Evolutionary conservation across 2,329 filamentous ascomycete species (phyloP), one percentile per base, ranked within the genome.

Genomic region (Cladosporium halotolerans): DNA sequence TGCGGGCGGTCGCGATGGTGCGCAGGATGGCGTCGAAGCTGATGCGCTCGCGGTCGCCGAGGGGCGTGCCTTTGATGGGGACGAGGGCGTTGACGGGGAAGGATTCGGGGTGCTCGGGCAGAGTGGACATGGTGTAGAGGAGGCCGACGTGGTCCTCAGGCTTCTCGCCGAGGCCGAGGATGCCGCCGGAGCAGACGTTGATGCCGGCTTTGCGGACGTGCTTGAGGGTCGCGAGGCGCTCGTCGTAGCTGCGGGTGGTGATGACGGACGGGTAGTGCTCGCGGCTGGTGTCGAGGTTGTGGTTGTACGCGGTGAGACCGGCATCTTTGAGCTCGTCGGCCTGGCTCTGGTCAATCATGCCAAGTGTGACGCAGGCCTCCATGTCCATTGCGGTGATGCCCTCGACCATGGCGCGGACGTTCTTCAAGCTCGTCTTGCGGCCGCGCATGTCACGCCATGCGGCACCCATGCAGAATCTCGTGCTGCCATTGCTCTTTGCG

Each of bases 391-490:
- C 85, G 23, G 85, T 79, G 16, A 96, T 88, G 1, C 89, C 89
- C 53, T 82, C 78, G 3, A 96, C 83, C 90, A 96, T 96, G 49
- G 81, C 82, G 65, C 88, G 88, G 70, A 96, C 85, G 69, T 93
- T 93, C 71, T 84, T 84, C 49, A 96, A 74, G 59, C 83, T 85
- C 42, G 86, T 89, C 73, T 91, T 93, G 60, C 90, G 86, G 14
- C 90, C 90, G 11, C 88, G 85, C 90, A 96, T 96, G 71, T 96
- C 90, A 36, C 90, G 78, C 90, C 90, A 96, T 0, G 90, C 90
- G 3, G 90, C 90, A 8, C 90, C 90, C 89, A 96, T 95, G 73
- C 90, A 96, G 79, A 96, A 96, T 2, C 90, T 82, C 8, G 89
- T 95, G 74, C 86, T 90, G 46, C 90, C 90, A 60, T 93, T 93